Conservation (phyloP, 352 stramenopile species). For the Globisporangium cederbergense region DNA sequence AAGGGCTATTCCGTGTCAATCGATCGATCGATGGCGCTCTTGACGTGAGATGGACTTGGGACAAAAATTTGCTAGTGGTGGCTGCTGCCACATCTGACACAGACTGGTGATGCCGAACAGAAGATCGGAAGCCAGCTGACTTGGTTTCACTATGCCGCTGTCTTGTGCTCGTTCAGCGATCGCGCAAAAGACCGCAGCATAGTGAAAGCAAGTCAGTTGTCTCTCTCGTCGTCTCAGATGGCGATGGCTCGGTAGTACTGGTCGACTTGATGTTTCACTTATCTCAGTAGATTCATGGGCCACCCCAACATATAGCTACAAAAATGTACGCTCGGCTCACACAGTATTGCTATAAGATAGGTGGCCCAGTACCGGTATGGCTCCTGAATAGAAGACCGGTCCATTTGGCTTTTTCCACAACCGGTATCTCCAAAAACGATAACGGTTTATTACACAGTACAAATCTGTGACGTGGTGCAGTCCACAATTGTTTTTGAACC, state of each 20-base stretch:
- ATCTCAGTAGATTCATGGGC: conserved; percentile 10
- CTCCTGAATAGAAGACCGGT: neutral
- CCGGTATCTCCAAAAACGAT: neutral
- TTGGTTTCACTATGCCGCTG: no score
- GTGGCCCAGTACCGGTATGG: neutral
- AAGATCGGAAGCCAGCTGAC: neutral
- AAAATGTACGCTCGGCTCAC: neutral
- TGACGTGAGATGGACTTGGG: neutral
- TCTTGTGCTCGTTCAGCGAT: no score
- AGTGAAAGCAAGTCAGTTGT: no score
- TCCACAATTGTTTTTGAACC: neutral
- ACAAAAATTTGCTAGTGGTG: neutral
- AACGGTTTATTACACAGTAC: neutral
- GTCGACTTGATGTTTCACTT: neutral
- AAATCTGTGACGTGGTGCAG: conserved; percentile 2
- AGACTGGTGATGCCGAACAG: neutral
- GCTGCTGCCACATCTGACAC: neutral
- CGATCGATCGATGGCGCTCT: neutral
- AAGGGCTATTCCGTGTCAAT: neutral
- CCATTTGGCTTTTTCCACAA: neutral
- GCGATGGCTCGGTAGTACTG: no score
- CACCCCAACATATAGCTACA: neutral
- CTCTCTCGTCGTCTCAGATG: no score
- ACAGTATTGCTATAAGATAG: neutral
- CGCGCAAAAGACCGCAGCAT: no score